Base-by-base conservation (phyloP, 805 yeast genomes). In the Pichia rugopelliculosa region DNA sequence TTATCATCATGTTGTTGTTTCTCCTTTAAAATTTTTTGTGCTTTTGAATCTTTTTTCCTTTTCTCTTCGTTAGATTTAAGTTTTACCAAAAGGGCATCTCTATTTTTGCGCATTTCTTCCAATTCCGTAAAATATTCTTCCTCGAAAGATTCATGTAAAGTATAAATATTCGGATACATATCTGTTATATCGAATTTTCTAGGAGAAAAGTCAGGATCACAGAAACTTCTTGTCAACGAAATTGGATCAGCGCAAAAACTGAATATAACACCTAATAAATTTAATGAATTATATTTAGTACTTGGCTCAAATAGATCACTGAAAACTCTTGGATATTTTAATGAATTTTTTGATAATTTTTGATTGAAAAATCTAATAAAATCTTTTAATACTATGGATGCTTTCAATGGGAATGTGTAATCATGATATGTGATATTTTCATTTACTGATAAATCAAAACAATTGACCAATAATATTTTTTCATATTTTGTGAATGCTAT, bases 121-220 rank as follows among this genome's bases (percentile, higher is more conserved):
- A 30, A 15, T 10, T 21, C 21, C 21, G 18, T 21, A 17, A 6
- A 36, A 12, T 25, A 34, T 26, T 25, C 40, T 9, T 39, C 27
- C 21, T 50, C 43, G 21, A 44, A 53, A 11, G 24, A 22, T 3
- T 6, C 3, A 44, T 65, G 67, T 10, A 62, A 36, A 9, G 43
- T 36, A n/a, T 54, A 51, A 15, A 65, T 51, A 11, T 53, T 58
- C 3, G 56, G 52, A 46, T 53, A 60, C 37, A 63, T 60, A 36
- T 61, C 63, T 7, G 54, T 45, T 8, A 65, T 56, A 26, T 65
- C 65, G 36, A 56, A 64, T 15, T 56, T 46, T 26, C 59, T 53
- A 7, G 60, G 61, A 3, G 52, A 48, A 21, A 51, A 53, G 1
- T 43, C 27, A 1, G 59, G 56, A 48, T 59, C 60, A 44, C 58